These are phyloP conservation scores for Arthroderma sp. DNA, from an alignment of 2,329 filamentous ascomycete genomes.

Conservation along the genomic window DNA sequence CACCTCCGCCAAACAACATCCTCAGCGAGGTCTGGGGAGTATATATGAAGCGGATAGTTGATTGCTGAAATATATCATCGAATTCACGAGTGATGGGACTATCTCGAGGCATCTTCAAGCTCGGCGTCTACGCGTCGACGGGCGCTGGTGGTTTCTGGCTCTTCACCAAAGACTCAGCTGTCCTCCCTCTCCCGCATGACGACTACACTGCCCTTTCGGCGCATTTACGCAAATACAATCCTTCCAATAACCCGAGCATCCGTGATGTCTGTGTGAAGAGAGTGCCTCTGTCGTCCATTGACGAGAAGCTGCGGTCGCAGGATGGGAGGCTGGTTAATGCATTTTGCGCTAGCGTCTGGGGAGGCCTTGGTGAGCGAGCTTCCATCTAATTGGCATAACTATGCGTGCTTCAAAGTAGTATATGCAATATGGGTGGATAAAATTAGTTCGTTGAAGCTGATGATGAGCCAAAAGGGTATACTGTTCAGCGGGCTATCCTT, in stretches of 20 bases:
- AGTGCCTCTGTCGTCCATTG: conserved; percentile 51
- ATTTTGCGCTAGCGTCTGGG: conserved; percentile 58
- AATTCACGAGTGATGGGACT: conserved; percentile 38
- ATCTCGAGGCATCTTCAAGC: conserved; percentile 34
- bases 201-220: conserved; percentile 51
- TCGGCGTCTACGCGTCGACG: conserved; percentile 37
- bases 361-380: not conserved
- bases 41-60: no score
- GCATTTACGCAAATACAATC: conserved; percentile 49
- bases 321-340: conserved; percentile 50
- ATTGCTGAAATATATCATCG: not conserved
- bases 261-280: conserved; percentile 54
- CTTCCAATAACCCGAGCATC: conserved; percentile 48
- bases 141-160: conserved; percentile 43
- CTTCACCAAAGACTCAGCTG: conserved; percentile 43
- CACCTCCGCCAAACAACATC: no score
- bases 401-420: no score
- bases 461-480: conserved; percentile 23
- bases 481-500: conserved; percentile 47
- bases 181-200: conserved; percentile 46
- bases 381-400: not conserved
- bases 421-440: not conserved
- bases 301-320: conserved; percentile 52
- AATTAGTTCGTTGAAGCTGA: not conserved
- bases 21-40: not conserved